Conservation (phyloP, 2,329 filamentous ascomycete genomes). For the Raffaelea deltoideospora region DNA sequence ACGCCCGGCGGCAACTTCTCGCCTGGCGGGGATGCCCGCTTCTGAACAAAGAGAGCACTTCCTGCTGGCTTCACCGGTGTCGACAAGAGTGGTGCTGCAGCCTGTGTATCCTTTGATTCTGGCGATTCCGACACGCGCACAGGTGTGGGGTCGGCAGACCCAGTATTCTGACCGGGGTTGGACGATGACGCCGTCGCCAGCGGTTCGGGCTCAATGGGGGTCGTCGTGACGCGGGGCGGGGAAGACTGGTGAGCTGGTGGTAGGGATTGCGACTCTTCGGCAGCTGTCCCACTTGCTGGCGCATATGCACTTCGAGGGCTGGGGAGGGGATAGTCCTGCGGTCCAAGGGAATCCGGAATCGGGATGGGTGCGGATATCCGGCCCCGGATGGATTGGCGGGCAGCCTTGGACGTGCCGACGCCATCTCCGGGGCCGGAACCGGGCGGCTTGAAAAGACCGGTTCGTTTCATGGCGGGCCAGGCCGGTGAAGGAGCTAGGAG, state of each 20-base stretch:
- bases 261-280: no score
- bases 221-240: neutral
- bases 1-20: no score
- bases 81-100: no score
- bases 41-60: no score
- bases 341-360: slow-evolving; percentile 26
- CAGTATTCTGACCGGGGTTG: no score
- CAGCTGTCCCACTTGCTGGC: neutral
- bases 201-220: no score
- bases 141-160: no score
- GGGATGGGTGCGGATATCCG: slow-evolving; percentile 48
- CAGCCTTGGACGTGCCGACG: slow-evolving; percentile 23
- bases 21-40: no score
- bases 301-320: neutral
- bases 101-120: no score
- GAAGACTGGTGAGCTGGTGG: neutral
- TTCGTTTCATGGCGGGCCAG: slow-evolving; percentile 4
- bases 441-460: slow-evolving; percentile 29
- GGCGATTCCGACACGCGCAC: no score
- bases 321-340: neutral
- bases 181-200: no score
- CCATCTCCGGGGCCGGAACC: slow-evolving; percentile 17
- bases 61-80: no score
- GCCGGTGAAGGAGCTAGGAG: neutral
- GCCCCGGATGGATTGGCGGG: slow-evolving; percentile 35